Evolutionary conservation across 1,284 basidiomycete genomes (phyloP), one percentile per base, ranked within the genome.

Genomic region (Quambalaria eucalypti): DNA sequence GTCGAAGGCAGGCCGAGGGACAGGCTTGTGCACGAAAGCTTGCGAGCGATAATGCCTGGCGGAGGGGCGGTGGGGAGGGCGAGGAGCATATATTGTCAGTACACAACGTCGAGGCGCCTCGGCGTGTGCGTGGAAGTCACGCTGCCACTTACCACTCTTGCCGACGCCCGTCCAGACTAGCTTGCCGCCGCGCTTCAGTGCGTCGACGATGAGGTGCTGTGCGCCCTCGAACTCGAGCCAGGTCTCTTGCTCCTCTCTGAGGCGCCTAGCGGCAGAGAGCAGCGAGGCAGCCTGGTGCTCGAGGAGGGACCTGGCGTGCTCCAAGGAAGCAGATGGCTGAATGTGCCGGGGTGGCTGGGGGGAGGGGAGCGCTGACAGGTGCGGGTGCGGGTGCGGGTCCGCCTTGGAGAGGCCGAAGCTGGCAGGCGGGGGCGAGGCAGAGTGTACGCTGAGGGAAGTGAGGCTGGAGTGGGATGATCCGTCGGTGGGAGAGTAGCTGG

Each of bases 131-230:
- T 39, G 36, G 3, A 19, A 26, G 28, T 6, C n/a, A 19, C n/a
- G 6, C 28, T 1, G 63, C 12, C 58, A 62, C 53, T 70, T 57
- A 28, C 73, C 77, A 40, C 70, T 74, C 61, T 78, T 78, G 26
- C 77, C 77, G 2, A 78, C 70, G 21, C 77, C 77, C 0, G 72
- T 74, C 16, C 77, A 62, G 21, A 78, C 64, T 14, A 78, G 59
- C 58, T 77, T 78, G 39, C 77, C 77, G 57, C 68, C 52, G 47
- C 66, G 16, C 21, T 26, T 21, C 21, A 46, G 42, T 2, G 42
- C 25, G 5, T 46, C 42, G n/a, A 12, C 25, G 6, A 46, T 21
- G 14, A 46, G 42, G 16, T 46, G 42, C 25, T 46, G 42, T 21
- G 42, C 42, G 42, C 25, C 16, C 25, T 21, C n/a, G 21, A 46